Percentiles rank a stretch among this genome's conserved stretches.
These are phyloP conservation scores for Epicoccum sorghinum DNA, from an alignment of 2,329 filamentous ascomycete genomes.

Conservation along the genomic window DNA sequence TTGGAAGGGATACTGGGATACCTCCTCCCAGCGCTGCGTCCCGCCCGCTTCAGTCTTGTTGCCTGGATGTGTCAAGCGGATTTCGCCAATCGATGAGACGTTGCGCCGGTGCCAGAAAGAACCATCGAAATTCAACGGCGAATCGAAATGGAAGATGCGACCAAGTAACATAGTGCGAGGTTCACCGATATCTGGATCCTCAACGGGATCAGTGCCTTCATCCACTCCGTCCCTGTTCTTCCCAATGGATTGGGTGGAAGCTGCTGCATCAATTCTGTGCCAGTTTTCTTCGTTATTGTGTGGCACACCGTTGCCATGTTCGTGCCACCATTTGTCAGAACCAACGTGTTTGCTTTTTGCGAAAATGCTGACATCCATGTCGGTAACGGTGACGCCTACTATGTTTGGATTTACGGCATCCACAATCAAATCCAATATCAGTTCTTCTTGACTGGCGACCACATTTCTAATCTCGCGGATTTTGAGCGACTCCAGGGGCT, in stretches of 20 bases:
- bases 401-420: slow-evolving; percentile 92
- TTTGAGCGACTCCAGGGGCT: slow-evolving; percentile 79
- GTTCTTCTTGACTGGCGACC: slow-evolving; percentile 88
- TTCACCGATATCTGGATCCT: slow-evolving; percentile 64
- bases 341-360: slow-evolving; percentile 91
- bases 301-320: slow-evolving; percentile 37
- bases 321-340: slow-evolving; percentile 55
- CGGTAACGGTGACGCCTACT: slow-evolving; percentile 81
- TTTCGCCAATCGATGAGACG: slow-evolving; percentile 78
- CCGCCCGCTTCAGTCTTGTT: slow-evolving; percentile 86
- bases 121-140: slow-evolving; percentile 84
- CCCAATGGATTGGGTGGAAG: slow-evolving; percentile 3
- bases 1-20: slow-evolving; percentile 90
- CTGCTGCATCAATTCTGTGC: slow-evolving; percentile 25
- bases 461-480: slow-evolving; percentile 86
- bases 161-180: slow-evolving; percentile 90
- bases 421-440: slow-evolving; percentile 92
- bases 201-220: slow-evolving; percentile 66
- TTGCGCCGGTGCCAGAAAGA: slow-evolving; percentile 79
- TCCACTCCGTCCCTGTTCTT: slow-evolving; percentile 46
- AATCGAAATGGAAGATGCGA: slow-evolving; percentile 84
- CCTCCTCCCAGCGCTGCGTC: slow-evolving; percentile 84
- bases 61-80: slow-evolving; percentile 81
- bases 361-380: slow-evolving; percentile 90
- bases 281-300: slow-evolving; percentile 36